Evolutionary conservation across 73 alveolate species (phyloP).

Genomic region (Paramecium bursaria): DNA sequence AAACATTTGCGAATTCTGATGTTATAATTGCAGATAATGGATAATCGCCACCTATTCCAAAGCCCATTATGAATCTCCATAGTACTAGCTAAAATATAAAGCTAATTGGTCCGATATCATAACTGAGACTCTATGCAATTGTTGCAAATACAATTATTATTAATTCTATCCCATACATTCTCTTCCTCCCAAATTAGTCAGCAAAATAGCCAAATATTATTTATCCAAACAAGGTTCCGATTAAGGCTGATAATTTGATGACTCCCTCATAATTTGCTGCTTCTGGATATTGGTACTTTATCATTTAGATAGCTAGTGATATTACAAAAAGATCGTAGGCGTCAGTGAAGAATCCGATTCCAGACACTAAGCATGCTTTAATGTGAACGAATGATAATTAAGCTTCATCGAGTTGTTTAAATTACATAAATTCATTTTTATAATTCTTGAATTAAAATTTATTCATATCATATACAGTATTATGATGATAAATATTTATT

Average conservation of each 20-base stretch:
- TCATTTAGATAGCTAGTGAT: constrained; percentile 8
- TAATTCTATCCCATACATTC: constrained; percentile 55
- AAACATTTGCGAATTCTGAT: constrained; percentile 50
- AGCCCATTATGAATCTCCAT: constrained; percentile 64
- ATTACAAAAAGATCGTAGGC: constrained; percentile 66
- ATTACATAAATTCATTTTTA: too few species aligned
- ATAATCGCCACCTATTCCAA: constrained; percentile 70
- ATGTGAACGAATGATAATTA: constrained; percentile 33
- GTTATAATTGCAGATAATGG: constrained; percentile 64
- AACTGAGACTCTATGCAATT: too few species aligned
- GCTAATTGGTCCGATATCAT: too few species aligned
- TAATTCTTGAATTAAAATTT: too few species aligned
- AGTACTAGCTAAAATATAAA: constrained; percentile 21
- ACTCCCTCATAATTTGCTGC: neutral
- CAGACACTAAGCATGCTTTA: constrained; percentile 39
- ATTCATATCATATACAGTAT: too few species aligned
- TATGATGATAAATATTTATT: too few species aligned
- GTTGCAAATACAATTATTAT: constrained; percentile 23
- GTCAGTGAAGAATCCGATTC: constrained; percentile 61
- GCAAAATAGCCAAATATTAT: constrained; percentile 60
- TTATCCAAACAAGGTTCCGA: constrained; percentile 56
- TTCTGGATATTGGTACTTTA: constrained; percentile 34
- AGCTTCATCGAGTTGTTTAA: too few species aligned
- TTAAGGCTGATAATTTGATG: neutral
- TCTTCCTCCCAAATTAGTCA: constrained; percentile 59